Conservation (phyloP, 1,284 basidiomycete genomes). For the Entoloma clypeatum region DNA sequence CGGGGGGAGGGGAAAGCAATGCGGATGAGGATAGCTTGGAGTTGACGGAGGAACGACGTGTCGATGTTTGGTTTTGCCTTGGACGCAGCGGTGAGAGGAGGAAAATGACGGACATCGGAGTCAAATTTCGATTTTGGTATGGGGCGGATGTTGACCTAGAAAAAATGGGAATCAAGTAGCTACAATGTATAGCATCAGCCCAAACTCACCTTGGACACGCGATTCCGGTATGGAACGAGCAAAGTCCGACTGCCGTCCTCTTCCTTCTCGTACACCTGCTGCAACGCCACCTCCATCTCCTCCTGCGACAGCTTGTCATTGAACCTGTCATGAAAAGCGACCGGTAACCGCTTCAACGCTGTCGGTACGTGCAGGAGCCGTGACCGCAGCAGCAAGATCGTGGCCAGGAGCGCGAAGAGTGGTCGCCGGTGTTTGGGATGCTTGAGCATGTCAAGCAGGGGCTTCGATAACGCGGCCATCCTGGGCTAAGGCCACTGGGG, state of each 20-base stretch:
- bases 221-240: slow-evolving; percentile 62
- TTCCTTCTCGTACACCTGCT: slow-evolving; percentile 54
- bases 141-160: slow-evolving; percentile 45
- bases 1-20: slow-evolving; percentile 72
- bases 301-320: slow-evolving; percentile 31
- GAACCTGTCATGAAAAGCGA: slow-evolving; percentile 13
- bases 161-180: too few species aligned
- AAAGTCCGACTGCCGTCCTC: slow-evolving; percentile 59
- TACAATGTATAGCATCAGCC: too few species aligned
- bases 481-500: background rate
- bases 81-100: slow-evolving; percentile 40
- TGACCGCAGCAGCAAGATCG: slow-evolving; percentile 45
- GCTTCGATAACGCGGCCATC: slow-evolving; percentile 30
- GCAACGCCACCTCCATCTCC: slow-evolving; percentile 46
- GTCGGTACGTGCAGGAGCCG: slow-evolving; percentile 32
- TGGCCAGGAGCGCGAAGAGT: slow-evolving; percentile 28
- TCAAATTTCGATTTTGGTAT: slow-evolving; percentile 42
- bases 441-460: slow-evolving; percentile 15
- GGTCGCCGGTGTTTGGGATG: slow-evolving; percentile 16
- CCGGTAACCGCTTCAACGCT: slow-evolving; percentile 1
- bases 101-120: slow-evolving; percentile 51
- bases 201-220: slow-evolving; percentile 59
- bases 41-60: slow-evolving; percentile 75
- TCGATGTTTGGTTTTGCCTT: slow-evolving; percentile 74
- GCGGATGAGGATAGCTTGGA: slow-evolving; percentile 67